Conservation (phyloP, 2,329 filamentous ascomycete species). For the Colletotrichum scovillei region DNA sequence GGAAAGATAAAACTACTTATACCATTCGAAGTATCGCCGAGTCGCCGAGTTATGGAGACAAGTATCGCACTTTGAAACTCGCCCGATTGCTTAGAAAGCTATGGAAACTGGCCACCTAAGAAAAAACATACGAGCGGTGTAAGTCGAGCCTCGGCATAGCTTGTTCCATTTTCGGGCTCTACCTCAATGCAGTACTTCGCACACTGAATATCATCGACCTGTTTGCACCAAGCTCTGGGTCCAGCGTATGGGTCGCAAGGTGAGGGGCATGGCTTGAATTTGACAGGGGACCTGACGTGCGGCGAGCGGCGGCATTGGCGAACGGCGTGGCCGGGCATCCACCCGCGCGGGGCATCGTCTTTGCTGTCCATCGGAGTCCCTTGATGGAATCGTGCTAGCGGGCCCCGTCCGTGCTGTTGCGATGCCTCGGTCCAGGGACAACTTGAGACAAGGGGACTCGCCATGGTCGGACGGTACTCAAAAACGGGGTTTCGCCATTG, state of each 20-base stretch:
- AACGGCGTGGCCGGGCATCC: slow-evolving; percentile 21
- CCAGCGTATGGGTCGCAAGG: background rate
- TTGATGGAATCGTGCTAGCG: slow-evolving; percentile 29
- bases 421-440: slow-evolving; percentile 28
- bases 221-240: background rate
- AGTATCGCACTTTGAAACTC: background rate
- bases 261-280: slow-evolving; percentile 8
- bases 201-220: background rate
- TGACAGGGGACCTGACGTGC: slow-evolving; percentile 13
- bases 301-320: slow-evolving; percentile 18
- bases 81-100: slow-evolving; percentile 1
- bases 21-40: background rate
- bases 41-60: background rate
- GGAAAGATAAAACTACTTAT: background rate
- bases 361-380: slow-evolving; percentile 21
- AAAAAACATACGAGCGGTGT: slow-evolving; percentile 21
- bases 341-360: slow-evolving; percentile 28
- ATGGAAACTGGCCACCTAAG: background rate
- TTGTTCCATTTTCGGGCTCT: background rate
- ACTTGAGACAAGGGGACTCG: background rate
- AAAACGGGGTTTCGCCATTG: background rate
- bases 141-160: slow-evolving; percentile 19
- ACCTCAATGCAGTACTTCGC: background rate
- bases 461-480: background rate
- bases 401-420: slow-evolving; percentile 4